These are phyloP conservation scores for Penicillium ucsense DNA, from an alignment of 495 filamentous ascomycete species.

Conservation along the genomic window DNA sequence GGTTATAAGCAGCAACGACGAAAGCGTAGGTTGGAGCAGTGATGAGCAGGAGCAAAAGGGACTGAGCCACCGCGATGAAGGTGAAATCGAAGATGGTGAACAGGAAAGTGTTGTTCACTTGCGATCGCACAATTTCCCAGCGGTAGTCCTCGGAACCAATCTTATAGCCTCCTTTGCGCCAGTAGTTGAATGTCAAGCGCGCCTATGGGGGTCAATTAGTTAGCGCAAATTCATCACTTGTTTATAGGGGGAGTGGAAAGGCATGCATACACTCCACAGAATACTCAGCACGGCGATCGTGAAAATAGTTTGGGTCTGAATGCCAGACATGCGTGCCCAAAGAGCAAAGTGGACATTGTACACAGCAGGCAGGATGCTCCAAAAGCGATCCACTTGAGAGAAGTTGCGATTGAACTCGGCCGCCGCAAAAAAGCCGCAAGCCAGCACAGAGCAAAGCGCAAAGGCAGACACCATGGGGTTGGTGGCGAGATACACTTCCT, in stretches of 20 bases:
- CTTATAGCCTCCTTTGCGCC: conserved; percentile 86
- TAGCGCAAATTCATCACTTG: conserved; percentile 2
- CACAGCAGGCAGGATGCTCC: conserved; percentile 79
- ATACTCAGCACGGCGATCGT: conserved; percentile 59
- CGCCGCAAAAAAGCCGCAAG: conserved; percentile 56
- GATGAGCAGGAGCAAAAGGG: conserved; percentile 54
- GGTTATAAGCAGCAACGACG: conserved; percentile 45
- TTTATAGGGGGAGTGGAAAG: neutral
- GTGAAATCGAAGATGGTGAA: conserved; percentile 79
- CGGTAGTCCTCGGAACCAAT: conserved; percentile 90
- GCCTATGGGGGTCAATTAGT: conserved; percentile 25
- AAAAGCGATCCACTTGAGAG: conserved; percentile 86
- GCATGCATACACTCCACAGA: conserved; percentile 68
- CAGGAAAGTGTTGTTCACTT: conserved; percentile 40
- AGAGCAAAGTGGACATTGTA: conserved; percentile 80
- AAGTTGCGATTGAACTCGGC: conserved; percentile 87
- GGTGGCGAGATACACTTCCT: conserved; percentile 68
- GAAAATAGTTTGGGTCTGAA: conserved; percentile 66
- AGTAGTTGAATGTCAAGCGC: conserved; percentile 93
- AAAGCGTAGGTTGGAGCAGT: conserved; percentile 77
- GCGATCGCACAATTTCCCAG: conserved; percentile 53
- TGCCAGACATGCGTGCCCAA: conserved; percentile 65
- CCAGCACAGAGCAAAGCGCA: conserved; percentile 57
- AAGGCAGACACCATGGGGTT: conserved; percentile 79
- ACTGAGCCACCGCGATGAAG: conserved; percentile 84